Percentiles rank a stretch among this genome's conserved stretches.
phyloP scores from a whole-genome alignment of 1,139 yeast species.

The Yamadazyma taylorii region DNA sequence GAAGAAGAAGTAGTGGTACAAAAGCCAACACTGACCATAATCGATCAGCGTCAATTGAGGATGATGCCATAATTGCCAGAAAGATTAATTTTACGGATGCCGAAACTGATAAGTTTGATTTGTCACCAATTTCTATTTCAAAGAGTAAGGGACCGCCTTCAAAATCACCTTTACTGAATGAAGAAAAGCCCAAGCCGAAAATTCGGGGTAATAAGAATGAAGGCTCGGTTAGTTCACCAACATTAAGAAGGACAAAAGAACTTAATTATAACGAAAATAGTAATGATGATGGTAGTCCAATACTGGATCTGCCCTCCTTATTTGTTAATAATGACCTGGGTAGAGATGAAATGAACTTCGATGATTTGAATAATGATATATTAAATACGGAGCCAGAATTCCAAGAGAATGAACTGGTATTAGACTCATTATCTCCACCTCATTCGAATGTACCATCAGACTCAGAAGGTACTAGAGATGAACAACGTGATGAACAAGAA shows the following conservation, averaged over 20 bases:
- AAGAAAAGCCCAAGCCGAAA: conserved; percentile 4
- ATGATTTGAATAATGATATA: conserved; percentile 7
- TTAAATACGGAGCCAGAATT: neutral
- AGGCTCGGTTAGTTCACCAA: conserved; percentile 3
- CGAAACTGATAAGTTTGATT: conserved; percentile 35
- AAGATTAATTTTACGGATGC: conserved; percentile 40
- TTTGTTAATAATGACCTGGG: conserved; percentile 7
- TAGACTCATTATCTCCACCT: neutral
- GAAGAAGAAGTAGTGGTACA: neutral
- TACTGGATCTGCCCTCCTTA: conserved; percentile 4
- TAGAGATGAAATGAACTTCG: conserved; percentile 11
- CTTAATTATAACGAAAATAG: neutral
- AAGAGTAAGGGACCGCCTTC: conserved; percentile 18
- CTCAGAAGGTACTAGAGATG: neutral
- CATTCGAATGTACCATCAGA: neutral
- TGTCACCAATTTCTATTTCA: conserved; percentile 30
- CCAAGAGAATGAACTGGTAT: no score
- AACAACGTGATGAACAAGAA: no score
- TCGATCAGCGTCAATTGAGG: conserved; percentile 29
- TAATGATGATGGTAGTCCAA: neutral
- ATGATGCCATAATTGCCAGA: conserved; percentile 28
- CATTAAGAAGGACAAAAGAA: neutral
- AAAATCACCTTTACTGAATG: conserved; percentile 12
- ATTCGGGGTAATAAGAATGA: no score
- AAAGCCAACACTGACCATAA: no score